These are phyloP conservation scores for Sporodiniella umbellata DNA, from an alignment of 371 early-diverging fungal genomes.

Conservation along the genomic window DNA sequence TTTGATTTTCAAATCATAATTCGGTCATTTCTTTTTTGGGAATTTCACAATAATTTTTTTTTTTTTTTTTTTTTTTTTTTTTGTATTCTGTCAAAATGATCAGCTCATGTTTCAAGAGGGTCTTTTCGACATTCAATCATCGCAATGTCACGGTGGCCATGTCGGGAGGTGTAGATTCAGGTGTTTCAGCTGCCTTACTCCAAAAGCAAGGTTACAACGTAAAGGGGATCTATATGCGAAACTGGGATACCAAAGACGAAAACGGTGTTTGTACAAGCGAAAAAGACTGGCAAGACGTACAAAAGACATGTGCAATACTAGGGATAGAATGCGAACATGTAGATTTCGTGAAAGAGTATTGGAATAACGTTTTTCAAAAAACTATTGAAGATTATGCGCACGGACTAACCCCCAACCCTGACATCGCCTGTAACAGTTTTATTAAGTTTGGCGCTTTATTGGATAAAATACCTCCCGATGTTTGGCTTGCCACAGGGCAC, in stretches of 20 bases:
- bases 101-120: slow-evolving; percentile 2
- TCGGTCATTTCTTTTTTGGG: too few relatives aligned
- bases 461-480: slow-evolving; percentile 41
- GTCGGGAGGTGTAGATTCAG: slow-evolving; percentile 93
- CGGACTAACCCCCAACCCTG: slow-evolving; percentile 92
- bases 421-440: slow-evolving; percentile 82
- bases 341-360: slow-evolving; percentile 88
- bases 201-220: slow-evolving; percentile 49
- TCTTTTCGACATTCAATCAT: slow-evolving; percentile 3
- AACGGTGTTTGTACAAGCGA: slow-evolving; percentile 76
- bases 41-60: background rate
- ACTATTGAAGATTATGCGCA: slow-evolving; percentile 67
- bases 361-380: slow-evolving; percentile 83
- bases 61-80: background rate
- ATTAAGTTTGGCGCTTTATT: slow-evolving; percentile 91
- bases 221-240: slow-evolving; percentile 90
- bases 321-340: slow-evolving; percentile 68
- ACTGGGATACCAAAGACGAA: slow-evolving; percentile 90
- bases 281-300: slow-evolving; percentile 84
- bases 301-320: slow-evolving; percentile 61
- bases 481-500: slow-evolving; percentile 86
- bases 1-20: background rate
- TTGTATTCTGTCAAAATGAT: background rate
- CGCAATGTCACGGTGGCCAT: slow-evolving; percentile 68
- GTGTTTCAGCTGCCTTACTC: slow-evolving; percentile 52